These are phyloP conservation scores for Dichotomopilus funicola DNA, from an alignment of 2,329 filamentous ascomycete species.

Conservation along the genomic window DNA sequence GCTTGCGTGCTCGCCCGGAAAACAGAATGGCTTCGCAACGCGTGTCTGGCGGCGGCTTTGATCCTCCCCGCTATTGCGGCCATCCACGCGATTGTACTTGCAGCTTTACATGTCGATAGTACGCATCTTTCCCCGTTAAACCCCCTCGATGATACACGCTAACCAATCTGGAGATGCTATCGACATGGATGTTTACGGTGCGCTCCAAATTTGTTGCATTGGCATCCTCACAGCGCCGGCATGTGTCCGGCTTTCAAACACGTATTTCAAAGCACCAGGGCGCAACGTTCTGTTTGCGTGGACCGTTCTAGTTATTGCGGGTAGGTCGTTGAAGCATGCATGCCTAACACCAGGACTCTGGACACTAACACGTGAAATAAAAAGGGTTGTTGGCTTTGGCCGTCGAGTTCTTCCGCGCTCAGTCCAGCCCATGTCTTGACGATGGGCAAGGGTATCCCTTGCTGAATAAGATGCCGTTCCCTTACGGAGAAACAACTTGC, in stretches of 20 bases:
- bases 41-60: constrained; percentile 56
- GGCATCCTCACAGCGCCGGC: constrained; percentile 58
- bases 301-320: constrained; percentile 54
- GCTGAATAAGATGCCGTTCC: constrained; percentile 35
- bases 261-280: constrained; percentile 58
- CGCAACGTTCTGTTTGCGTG: constrained; percentile 62
- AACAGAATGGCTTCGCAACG: constrained; percentile 54
- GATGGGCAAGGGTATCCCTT: constrained; percentile 35
- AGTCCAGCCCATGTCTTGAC: constrained; percentile 36
- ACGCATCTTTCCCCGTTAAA: constrained; percentile 22
- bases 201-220: constrained; percentile 61
- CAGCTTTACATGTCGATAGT: constrained; percentile 53
- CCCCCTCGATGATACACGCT: fast-evolving
- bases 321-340: constrained; percentile 30
- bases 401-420: constrained; percentile 56
- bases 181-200: constrained; percentile 63
- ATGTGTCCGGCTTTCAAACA: constrained; percentile 53
- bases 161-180: constrained; percentile 28
- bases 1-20: constrained; percentile 58
- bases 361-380: neutral
- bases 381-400: constrained; percentile 53
- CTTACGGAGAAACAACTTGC: constrained; percentile 39
- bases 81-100: constrained; percentile 56
- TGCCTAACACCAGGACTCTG: neutral
- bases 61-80: constrained; percentile 59